A percentile compares a stretch with the other conserved stretches of the same genome.
Conservation (phyloP, 345 rosid genomes). For the Acer campestre region DNA sequence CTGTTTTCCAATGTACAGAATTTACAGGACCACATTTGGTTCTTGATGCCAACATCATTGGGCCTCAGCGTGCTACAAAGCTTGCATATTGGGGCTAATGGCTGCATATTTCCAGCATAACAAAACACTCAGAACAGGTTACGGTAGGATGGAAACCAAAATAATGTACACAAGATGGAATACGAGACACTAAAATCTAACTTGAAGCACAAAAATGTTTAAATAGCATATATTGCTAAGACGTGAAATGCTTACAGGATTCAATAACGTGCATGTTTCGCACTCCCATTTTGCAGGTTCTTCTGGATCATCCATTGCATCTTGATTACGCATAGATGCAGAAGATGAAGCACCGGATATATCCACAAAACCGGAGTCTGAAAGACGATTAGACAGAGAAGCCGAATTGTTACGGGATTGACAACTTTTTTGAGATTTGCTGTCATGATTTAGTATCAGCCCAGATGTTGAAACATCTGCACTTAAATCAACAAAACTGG, state of each 20-base stretch:
- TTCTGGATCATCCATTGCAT: not conserved
- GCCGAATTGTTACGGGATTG: slow-evolving; percentile 24
- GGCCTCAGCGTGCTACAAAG: slow-evolving; percentile 61
- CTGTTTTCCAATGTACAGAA: slow-evolving; percentile 79
- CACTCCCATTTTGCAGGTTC: slow-evolving; percentile 71
- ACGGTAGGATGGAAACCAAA: no score
- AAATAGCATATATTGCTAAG: not conserved
- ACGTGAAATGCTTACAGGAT: slow-evolving; percentile 61
- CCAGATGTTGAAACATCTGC: slow-evolving; percentile 20
- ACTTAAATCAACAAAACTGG: slow-evolving; percentile 42
- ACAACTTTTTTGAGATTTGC: slow-evolving; percentile 39
- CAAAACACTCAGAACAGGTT: not conserved
- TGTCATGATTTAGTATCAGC: slow-evolving; percentile 17
- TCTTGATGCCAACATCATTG: slow-evolving; percentile 40
- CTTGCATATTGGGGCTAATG: slow-evolving; percentile 69
- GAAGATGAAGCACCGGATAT: slow-evolving; percentile 28
- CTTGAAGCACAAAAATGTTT: not conserved
- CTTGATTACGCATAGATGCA: not conserved
- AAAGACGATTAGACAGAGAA: slow-evolving; percentile 19
- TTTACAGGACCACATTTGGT: slow-evolving; percentile 70
- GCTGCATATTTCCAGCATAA: slow-evolving; percentile 38
- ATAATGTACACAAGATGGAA: not conserved
- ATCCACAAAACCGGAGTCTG: slow-evolving; percentile 16
- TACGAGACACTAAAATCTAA: not conserved
- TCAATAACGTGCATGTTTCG: slow-evolving; percentile 71